These are phyloP conservation scores for Ophiostoma himal-ulmi DNA, from an alignment of 2,329 filamentous ascomycete species.

Conservation along the genomic window DNA sequence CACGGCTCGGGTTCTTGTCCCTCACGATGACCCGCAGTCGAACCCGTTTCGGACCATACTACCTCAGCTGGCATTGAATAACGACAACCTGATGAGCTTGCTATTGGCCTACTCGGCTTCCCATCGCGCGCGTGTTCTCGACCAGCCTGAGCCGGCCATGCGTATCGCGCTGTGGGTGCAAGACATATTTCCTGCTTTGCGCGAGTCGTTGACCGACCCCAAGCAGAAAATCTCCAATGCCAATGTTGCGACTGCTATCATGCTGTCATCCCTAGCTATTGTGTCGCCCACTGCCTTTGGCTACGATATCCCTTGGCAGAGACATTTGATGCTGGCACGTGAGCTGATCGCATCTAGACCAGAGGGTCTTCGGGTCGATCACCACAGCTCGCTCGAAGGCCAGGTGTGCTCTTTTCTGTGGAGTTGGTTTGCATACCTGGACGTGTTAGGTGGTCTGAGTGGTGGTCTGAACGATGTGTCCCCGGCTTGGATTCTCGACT, in stretches of 20 bases:
- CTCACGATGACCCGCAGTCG: conserved; percentile 48
- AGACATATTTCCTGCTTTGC: conserved; percentile 68
- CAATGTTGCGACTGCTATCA: conserved; percentile 74
- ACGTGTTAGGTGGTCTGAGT: conserved; percentile 67
- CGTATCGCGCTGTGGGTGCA: conserved; percentile 76
- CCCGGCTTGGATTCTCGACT: conserved; percentile 46
- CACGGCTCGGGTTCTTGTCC: conserved; percentile 55
- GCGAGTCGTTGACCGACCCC: conserved; percentile 57
- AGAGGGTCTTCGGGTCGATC: conserved; percentile 44
- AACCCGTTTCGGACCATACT: conserved; percentile 49
- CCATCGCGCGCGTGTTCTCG: conserved; percentile 68
- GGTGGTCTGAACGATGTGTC: conserved; percentile 51
- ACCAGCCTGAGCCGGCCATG: conserved; percentile 66
- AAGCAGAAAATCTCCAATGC: conserved; percentile 61
- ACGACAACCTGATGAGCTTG: conserved; percentile 67
- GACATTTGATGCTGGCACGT: conserved; percentile 68
- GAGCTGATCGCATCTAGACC: conserved; percentile 64
- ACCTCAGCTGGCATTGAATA: conserved; percentile 58
- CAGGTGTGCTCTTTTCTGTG: conserved; percentile 67
- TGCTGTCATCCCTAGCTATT: conserved; percentile 78
- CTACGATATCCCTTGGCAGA: conserved; percentile 74
- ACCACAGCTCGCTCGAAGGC: conserved; percentile 43
- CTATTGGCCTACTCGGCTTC: conserved; percentile 79
- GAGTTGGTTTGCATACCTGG: conserved; percentile 79
- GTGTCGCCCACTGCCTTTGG: conserved; percentile 77